A percentile compares a stretch with the other conserved stretches of the same genome.
These are phyloP conservation scores for Mucor ambiguus DNA, from an alignment of 371 early-diverging fungal genomes.

Conservation along the genomic window DNA sequence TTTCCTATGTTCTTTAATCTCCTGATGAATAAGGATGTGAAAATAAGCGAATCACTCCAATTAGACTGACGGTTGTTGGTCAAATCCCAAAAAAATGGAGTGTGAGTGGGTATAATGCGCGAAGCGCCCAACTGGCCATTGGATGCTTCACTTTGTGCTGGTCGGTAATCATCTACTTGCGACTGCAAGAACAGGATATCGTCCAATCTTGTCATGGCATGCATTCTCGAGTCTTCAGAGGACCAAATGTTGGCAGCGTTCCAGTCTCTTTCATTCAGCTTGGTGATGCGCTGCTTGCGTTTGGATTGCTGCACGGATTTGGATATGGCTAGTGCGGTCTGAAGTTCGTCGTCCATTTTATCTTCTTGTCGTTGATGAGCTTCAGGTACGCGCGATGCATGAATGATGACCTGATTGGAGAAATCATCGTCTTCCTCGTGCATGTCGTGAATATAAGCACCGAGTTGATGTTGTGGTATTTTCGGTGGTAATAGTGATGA, in stretches of 20 bases:
- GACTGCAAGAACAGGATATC: neutral
- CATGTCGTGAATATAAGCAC: neutral
- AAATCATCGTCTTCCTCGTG: slow-evolving; percentile 18
- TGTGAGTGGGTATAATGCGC: neutral
- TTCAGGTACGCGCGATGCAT: neutral
- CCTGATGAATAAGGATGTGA: neutral
- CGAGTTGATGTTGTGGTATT: neutral
- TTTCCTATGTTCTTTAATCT: neutral
- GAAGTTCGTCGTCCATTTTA: slow-evolving; percentile 33
- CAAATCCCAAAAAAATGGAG: slow-evolving; percentile 16
- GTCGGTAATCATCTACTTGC: neutral
- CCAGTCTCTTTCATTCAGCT: slow-evolving; percentile 8
- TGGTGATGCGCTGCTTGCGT: neutral
- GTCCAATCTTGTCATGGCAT: slow-evolving; percentile 8
- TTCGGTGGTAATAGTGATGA: neutral
- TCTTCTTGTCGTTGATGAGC: neutral
- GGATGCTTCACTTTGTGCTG: slow-evolving; percentile 11
- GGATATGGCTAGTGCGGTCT: slow-evolving; percentile 31
- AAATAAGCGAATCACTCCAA: slow-evolving; percentile 2
- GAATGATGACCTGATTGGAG: slow-evolving; percentile 2
- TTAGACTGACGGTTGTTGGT: slow-evolving; percentile 9
- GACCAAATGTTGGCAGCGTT: slow-evolving; percentile 29
- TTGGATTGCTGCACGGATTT: slow-evolving; percentile 17
- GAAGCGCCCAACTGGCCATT: slow-evolving; percentile 7
- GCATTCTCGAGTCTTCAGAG: slow-evolving; percentile 16